phyloP scores from a whole-genome alignment of 768 basidiomycete genomes.

The Xerocomus brunneocitrinus region DNA sequence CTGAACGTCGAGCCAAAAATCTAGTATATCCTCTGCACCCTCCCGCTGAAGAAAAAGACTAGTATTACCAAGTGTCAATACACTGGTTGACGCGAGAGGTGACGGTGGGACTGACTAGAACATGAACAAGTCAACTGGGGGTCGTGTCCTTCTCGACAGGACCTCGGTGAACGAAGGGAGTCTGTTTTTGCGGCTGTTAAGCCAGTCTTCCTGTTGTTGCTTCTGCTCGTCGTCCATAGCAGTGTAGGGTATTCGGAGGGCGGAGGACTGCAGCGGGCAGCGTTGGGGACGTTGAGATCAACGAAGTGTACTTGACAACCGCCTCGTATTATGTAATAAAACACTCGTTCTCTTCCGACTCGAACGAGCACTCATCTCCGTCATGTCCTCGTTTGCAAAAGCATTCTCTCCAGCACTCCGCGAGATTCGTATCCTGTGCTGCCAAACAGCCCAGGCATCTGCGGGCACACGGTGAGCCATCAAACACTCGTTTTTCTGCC shows the following conservation, averaged over 20 bases:
- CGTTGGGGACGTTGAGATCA: conserved; percentile 14
- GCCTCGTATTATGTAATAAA: conserved; percentile 27
- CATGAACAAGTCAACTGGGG: conserved; percentile 98
- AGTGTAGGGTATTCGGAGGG: conserved; percentile 3
- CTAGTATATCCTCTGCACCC: conserved; percentile 91
- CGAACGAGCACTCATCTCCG: conserved; percentile 21
- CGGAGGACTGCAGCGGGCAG: conserved; percentile 14
- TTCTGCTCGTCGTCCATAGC: conserved; percentile 53
- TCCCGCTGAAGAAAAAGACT: conserved; percentile 96
- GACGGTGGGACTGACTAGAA: conserved; percentile 73
- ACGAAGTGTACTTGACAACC: conserved; percentile 14
- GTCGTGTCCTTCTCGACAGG: conserved; percentile 81
- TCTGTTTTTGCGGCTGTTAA: conserved; percentile 63
- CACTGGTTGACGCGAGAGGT: neutral
- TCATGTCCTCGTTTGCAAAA: conserved; percentile 63
- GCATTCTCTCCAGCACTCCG: conserved; percentile 73
- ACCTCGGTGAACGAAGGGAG: conserved; percentile 90
- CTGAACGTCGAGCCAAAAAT: conserved; percentile 99
- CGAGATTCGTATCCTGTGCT: conserved; percentile 77
- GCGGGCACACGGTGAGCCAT: conserved; percentile 67
- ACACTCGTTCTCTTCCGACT: conserved; percentile 1
- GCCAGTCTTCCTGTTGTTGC: conserved; percentile 67
- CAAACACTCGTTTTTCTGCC: neutral
- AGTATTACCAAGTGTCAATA: conserved; percentile 6
- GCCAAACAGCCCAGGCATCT: conserved; percentile 71